Conservation (phyloP, 148 eudicot genomes). For the Simmondsia chinensis region DNA sequence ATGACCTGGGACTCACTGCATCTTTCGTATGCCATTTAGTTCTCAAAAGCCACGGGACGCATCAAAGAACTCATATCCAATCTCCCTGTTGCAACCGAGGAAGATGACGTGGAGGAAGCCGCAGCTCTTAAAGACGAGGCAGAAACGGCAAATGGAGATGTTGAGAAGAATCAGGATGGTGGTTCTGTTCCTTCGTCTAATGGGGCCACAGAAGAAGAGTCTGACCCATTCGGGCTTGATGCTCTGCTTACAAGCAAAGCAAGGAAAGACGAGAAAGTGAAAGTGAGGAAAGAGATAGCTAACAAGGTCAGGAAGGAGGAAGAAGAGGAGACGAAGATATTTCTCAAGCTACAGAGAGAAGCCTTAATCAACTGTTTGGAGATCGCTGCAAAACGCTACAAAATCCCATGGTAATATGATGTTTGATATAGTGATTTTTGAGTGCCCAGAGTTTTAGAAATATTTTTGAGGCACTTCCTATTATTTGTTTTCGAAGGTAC, state of each 20-base stretch:
- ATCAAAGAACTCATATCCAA: slow-evolving; percentile 59
- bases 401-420: slow-evolving; percentile 92
- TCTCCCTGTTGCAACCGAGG: slow-evolving; percentile 73
- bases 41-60: slow-evolving; percentile 73
- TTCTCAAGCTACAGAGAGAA: slow-evolving; percentile 60
- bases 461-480: too few species aligned
- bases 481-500: too few species aligned
- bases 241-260: slow-evolving; percentile 48
- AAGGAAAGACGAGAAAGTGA: slow-evolving; percentile 45
- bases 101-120: slow-evolving; percentile 85
- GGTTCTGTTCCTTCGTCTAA: slow-evolving; percentile 25
- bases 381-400: slow-evolving; percentile 84
- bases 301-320: slow-evolving; percentile 32
- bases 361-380: slow-evolving; percentile 76
- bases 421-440: too few species aligned
- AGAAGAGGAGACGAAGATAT: slow-evolving; percentile 60
- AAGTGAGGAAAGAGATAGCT: slow-evolving; percentile 31
- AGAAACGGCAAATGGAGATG: slow-evolving; percentile 18
- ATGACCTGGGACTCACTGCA: too few species aligned
- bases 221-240: slow-evolving; percentile 94
- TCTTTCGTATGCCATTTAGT: slow-evolving; percentile 38
- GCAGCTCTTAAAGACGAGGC: slow-evolving; percentile 44
- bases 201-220: slow-evolving; percentile 30
- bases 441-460: too few species aligned
- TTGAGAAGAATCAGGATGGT: slow-evolving; percentile 17